These are phyloP conservation scores for Parasitella parasitica DNA, from an alignment of 371 early-diverging fungal genomes.

Conservation along the genomic window DNA sequence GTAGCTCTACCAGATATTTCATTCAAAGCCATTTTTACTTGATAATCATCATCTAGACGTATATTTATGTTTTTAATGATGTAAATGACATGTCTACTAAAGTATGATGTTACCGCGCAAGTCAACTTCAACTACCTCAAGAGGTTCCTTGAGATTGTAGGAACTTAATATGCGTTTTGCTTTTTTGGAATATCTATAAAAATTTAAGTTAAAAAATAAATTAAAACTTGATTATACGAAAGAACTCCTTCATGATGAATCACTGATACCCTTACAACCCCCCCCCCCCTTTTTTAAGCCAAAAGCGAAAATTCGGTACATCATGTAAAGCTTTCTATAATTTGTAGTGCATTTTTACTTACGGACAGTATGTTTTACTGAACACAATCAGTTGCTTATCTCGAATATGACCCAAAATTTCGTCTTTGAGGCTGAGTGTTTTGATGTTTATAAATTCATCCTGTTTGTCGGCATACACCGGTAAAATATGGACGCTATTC, in stretches of 20 bases:
- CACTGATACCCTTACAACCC: neutral
- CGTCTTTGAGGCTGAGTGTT: constrained; percentile 12
- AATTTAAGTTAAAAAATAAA: neutral
- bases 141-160: constrained; percentile 14
- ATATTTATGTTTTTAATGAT: neutral
- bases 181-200: constrained; percentile 22
- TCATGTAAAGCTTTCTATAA: no score
- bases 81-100: neutral
- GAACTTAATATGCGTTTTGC: constrained; percentile 19
- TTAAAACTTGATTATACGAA: neutral
- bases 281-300: neutral
- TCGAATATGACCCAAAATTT: constrained; percentile 10
- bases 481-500: neutral
- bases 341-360: neutral
- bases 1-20: constrained; percentile 32
- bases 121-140: constrained; percentile 30
- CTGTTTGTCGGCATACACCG: neutral
- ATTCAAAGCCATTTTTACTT: constrained; percentile 27
- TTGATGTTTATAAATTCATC: neutral
- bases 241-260: no score
- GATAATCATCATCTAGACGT: constrained; percentile 24
- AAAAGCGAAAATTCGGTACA: neutral
- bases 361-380: constrained; percentile 36
- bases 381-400: constrained; percentile 21
- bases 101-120: constrained; percentile 27